Evolutionary conservation across 1,284 basidiomycete species (phyloP).

Genomic region (Trametes pubescens): DNA sequence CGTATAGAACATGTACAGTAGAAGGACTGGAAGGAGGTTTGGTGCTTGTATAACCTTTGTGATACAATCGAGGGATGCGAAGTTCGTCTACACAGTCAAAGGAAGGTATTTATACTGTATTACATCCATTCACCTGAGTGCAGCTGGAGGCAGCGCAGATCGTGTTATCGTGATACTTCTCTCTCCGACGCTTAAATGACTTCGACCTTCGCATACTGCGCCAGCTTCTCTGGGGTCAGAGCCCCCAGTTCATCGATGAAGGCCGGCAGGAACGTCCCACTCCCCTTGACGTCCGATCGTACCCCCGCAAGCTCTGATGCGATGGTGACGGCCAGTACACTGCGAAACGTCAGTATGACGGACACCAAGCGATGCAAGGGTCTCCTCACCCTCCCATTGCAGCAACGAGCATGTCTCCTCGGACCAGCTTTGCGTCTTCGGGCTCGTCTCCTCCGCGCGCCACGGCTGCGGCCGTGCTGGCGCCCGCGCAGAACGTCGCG

Average conservation of each 20-base stretch:
- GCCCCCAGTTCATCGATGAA: constrained; percentile 85
- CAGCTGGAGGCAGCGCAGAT: no score
- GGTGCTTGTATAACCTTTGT: no score
- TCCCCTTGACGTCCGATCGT: constrained; percentile 78
- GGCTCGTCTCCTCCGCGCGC: constrained; percentile 32
- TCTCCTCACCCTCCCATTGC: constrained; percentile 73
- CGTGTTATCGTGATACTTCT: background rate
- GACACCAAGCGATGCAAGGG: background rate
- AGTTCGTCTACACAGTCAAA: no score
- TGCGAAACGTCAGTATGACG: constrained; percentile 41
- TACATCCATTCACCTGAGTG: no score
- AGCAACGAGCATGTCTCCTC: constrained; percentile 78
- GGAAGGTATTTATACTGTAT: no score
- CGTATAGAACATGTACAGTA: background rate
- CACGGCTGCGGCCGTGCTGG: constrained; percentile 49
- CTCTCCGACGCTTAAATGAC: constrained; percentile 33
- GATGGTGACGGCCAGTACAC: constrained; percentile 83
- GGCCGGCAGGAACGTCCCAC: constrained; percentile 88
- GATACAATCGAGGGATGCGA: no score
- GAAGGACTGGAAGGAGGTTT: no score
- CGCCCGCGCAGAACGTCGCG: constrained; percentile 81
- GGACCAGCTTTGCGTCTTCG: constrained; percentile 57
- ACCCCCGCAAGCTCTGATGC: constrained; percentile 84
- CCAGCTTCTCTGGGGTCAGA: constrained; percentile 65
- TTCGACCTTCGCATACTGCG: constrained; percentile 58